These are phyloP conservation scores for Thalassiosira delicatula DNA, from an alignment of 352 stramenopile genomes.

Conservation along the genomic window DNA sequence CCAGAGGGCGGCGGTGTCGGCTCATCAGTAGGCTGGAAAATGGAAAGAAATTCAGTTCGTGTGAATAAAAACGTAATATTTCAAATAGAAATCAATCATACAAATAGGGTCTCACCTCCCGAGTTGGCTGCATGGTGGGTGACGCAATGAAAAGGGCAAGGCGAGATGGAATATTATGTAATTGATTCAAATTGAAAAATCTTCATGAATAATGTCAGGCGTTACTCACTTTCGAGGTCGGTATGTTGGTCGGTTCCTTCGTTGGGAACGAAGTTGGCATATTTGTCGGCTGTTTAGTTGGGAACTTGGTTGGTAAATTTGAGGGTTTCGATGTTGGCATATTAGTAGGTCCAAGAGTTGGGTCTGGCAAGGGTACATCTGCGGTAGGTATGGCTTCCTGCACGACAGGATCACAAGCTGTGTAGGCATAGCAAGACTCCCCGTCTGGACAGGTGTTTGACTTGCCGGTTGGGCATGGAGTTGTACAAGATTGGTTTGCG, in stretches of 20 bases:
- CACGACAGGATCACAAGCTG: conserved; percentile 11
- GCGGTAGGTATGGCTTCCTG: background rate
- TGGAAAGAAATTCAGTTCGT: background rate
- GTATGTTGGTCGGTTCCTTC: conserved; percentile 41
- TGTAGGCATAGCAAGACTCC: conserved; percentile 57
- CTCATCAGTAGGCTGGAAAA: background rate
- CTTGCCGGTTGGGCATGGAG: conserved; percentile 57
- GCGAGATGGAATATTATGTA: too few species aligned
- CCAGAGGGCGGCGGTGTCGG: background rate
- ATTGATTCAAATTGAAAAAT: too few species aligned
- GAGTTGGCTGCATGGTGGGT: conserved; percentile 24
- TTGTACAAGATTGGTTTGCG: conserved; percentile 52
- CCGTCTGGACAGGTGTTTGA: conserved; percentile 57
- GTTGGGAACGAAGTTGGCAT: conserved; percentile 44
- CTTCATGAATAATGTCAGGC: background rate
- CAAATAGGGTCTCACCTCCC: background rate
- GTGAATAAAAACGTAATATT: background rate
- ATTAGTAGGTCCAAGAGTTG: background rate
- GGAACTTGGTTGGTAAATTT: conserved; percentile 3
- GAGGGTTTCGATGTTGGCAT: background rate
- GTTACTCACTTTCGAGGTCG: conserved; percentile 26
- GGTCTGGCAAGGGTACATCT: background rate
- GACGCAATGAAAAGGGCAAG: background rate
- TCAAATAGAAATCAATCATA: background rate
- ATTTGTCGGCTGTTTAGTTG: conserved; percentile 41